Conservation (phyloP, 345 rosid genomes). For the Citrus sinensis region DVS_A1.0 CM039169.1:28002001-28002500, state of each 20-base stretch:
- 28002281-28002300: conserved; percentile 16
- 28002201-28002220: background rate
- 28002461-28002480: conserved; percentile 61
- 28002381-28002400: conserved; percentile 61
- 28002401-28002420: conserved; percentile 56
- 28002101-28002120: conserved; percentile 22
- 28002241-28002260: conserved; percentile 26
- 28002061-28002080: conserved; percentile 24
- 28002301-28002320: conserved; percentile 18
- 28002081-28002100: conserved; percentile 27
- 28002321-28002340: conserved; percentile 16
- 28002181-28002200: conserved; percentile 5
- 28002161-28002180: conserved; percentile 21
- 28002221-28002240: conserved; percentile 19
- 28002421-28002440: conserved; percentile 90
- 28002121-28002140: conserved; percentile 28
- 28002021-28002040: conserved; percentile 30
- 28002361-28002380: conserved; percentile 47
- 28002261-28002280: conserved; percentile 18
- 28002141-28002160: conserved; percentile 21
- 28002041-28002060: conserved; percentile 23
- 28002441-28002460: conserved; percentile 70
- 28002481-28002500: conserved; percentile 86
- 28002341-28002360: conserved; percentile 15
- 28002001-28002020: conserved; percentile 8